These are phyloP conservation scores for Lentinula lateritia DNA, from an alignment of 768 basidiomycete genomes.

Conservation along the genomic window DNA sequence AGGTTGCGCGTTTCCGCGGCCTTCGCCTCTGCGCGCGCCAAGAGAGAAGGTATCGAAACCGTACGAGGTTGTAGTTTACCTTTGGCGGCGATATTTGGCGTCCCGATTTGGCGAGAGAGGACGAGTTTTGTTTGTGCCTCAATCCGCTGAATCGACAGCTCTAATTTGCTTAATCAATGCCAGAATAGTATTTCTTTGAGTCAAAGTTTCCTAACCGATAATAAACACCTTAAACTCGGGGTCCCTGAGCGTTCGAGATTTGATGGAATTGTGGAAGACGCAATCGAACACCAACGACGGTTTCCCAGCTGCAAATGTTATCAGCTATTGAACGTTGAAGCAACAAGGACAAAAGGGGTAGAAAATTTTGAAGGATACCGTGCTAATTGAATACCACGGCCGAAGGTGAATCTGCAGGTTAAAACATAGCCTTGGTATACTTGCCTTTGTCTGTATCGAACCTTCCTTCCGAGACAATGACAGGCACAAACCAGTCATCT, in stretches of 20 bases:
- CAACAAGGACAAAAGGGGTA: background rate
- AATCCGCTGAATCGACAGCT: constrained; percentile 63
- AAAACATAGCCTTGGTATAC: constrained; percentile 10
- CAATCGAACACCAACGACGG: constrained; percentile 70
- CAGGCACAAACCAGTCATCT: constrained; percentile 60
- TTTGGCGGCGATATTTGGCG: constrained; percentile 74
- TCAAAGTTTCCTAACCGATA: constrained; percentile 41
- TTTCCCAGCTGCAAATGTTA: constrained; percentile 51
- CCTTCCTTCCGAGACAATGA: constrained; percentile 61
- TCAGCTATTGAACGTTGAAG: background rate
- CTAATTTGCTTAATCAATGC: constrained; percentile 25
- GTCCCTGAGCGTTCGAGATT: constrained; percentile 53
- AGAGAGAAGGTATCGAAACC: constrained; percentile 45
- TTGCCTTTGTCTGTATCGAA: constrained; percentile 68
- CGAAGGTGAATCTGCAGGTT: background rate
- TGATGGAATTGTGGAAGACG: constrained; percentile 55
- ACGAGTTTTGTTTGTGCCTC: constrained; percentile 54
- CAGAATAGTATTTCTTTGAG: background rate
- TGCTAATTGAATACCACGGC: background rate
- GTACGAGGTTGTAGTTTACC: constrained; percentile 59
- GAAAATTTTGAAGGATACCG: background rate
- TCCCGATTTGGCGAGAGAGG: constrained; percentile 64
- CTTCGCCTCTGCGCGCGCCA: constrained; percentile 20
- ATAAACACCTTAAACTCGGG: constrained; percentile 65
- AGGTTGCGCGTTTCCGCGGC: background rate